These are phyloP conservation scores for Lactifluus piperatus DNA, from an alignment of 768 basidiomycete species.

Conservation along the genomic window DNA sequence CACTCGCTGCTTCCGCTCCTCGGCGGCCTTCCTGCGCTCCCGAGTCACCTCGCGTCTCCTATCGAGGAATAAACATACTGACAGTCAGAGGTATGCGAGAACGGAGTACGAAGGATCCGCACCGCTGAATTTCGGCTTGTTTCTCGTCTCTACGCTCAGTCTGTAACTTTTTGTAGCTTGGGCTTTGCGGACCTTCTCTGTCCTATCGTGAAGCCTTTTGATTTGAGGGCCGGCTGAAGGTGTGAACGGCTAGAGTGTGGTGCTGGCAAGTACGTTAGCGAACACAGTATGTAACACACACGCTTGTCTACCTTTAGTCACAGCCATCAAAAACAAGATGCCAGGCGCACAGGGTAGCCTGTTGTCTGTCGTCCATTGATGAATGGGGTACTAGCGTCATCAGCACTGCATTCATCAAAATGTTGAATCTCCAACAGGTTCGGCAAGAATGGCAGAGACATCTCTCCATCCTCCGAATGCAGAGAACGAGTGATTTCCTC, in stretches of 20 bases:
- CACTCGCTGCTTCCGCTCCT: slow-evolving; percentile 56
- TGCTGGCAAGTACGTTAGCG: background rate
- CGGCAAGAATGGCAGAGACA: too few relatives aligned
- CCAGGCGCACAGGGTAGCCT: background rate
- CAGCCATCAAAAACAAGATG: too few relatives aligned
- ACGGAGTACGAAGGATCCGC: slow-evolving; percentile 11
- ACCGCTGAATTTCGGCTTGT: slow-evolving; percentile 56
- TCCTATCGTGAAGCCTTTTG: slow-evolving; percentile 58
- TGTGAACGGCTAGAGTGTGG: slow-evolving; percentile 50
- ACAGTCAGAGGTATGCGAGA: background rate
- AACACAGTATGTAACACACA: slow-evolving; percentile 25
- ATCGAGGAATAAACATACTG: background rate
- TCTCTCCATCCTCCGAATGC: too few relatives aligned
- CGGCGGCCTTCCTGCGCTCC: slow-evolving; percentile 62
- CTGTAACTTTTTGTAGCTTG: slow-evolving; percentile 64
- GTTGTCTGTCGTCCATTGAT: too few relatives aligned
- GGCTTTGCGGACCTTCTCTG: slow-evolving; percentile 56
- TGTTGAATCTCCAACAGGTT: too few relatives aligned
- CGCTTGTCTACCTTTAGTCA: slow-evolving; percentile 42
- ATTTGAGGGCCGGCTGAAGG: slow-evolving; percentile 53
- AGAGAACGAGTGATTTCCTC: too few relatives aligned
- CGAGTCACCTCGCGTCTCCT: slow-evolving; percentile 61
- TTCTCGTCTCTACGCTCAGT: slow-evolving; percentile 71
- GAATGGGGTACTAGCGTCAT: too few relatives aligned
- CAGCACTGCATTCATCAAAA: too few relatives aligned